A percentile compares a stretch with the other conserved stretches of the same genome.
phyloP scores from a whole-genome alignment of 805 yeast species.

The Zygotorulaspora danielsina region DNA sequence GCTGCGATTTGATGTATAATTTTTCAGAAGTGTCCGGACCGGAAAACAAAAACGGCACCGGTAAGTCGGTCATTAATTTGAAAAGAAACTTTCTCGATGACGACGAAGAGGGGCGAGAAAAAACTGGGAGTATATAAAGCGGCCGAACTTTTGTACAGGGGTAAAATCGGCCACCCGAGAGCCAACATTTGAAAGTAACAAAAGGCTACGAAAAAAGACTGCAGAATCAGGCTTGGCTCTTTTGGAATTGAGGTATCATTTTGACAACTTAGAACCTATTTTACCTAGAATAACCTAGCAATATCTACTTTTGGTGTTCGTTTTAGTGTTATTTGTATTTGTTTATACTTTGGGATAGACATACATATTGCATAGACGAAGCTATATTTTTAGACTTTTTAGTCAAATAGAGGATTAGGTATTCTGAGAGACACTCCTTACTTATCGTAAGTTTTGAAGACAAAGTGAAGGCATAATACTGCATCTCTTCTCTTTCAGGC shows the following conservation, averaged over 20 bases:
- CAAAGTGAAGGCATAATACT: neutral
- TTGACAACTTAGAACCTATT: too few relatives aligned
- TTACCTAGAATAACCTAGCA: too few relatives aligned
- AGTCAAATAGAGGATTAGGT: constrained; percentile 3
- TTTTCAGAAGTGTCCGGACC: constrained; percentile 3
- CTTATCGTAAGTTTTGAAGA: constrained; percentile 1
- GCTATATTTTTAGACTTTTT: neutral
- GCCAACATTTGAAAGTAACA: too few relatives aligned
- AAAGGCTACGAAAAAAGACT: too few relatives aligned
- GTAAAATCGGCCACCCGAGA: neutral
- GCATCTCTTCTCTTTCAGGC: neutral
- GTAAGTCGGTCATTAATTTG: neutral
- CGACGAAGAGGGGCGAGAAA: constrained; percentile 3
- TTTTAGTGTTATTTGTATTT: neutral
- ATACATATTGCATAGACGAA: too few relatives aligned
- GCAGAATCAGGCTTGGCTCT: too few relatives aligned
- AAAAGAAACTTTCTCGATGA: constrained; percentile 2
- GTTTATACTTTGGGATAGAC: neutral
- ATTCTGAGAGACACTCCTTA: neutral
- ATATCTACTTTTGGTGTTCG: neutral
- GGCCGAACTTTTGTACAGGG: neutral
- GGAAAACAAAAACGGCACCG: too few relatives aligned
- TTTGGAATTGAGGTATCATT: too few relatives aligned
- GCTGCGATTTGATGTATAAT: constrained; percentile 5
- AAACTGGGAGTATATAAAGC: constrained; percentile 8